phyloP scores from a whole-genome alignment of 805 yeast species.

The Candida oleophila region DNA sequence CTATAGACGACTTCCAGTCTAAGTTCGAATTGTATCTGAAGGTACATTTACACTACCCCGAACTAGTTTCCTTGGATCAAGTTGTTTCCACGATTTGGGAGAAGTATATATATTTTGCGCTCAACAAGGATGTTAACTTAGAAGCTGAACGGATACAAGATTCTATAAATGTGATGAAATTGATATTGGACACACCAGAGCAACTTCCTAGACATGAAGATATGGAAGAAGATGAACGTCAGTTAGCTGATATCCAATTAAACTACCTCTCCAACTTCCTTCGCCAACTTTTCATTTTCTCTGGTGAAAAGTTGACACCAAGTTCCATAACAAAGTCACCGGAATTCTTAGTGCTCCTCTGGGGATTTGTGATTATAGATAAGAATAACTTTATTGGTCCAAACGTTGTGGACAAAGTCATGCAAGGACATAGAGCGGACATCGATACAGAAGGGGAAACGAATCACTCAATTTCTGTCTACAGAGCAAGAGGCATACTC shows the following conservation, averaged over 20 bases:
- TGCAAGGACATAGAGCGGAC: slow-evolving; percentile 5
- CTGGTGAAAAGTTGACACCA: slow-evolving; percentile 21
- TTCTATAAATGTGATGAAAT: slow-evolving; percentile 27
- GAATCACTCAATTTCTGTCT: not conserved
- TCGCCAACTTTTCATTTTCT: slow-evolving; percentile 23
- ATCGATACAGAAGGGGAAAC: not conserved
- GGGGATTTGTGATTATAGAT: slow-evolving; percentile 24
- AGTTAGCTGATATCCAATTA: slow-evolving; percentile 17
- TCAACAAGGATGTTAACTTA: slow-evolving; percentile 9
- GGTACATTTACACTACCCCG: slow-evolving; percentile 26
- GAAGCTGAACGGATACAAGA: slow-evolving; percentile 24
- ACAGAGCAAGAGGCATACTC: slow-evolving; percentile 29
- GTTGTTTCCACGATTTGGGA: slow-evolving; percentile 23
- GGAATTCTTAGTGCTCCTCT: slow-evolving; percentile 32
- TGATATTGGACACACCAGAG: slow-evolving; percentile 35
- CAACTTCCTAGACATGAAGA: slow-evolving; percentile 7
- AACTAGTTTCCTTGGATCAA: slow-evolving; percentile 21
- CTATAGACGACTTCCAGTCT: slow-evolving; percentile 17
- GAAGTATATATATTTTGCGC: slow-evolving; percentile 22
- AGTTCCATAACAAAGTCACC: slow-evolving; percentile 10
- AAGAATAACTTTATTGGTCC: slow-evolving; percentile 20
- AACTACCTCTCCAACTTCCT: slow-evolving; percentile 29
- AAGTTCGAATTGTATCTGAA: slow-evolving; percentile 23
- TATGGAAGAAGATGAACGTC: not conserved
- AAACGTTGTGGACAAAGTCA: slow-evolving; percentile 20